Base-by-base conservation (phyloP, 768 basidiomycete genomes). In the Lentinula sp. region DNA sequence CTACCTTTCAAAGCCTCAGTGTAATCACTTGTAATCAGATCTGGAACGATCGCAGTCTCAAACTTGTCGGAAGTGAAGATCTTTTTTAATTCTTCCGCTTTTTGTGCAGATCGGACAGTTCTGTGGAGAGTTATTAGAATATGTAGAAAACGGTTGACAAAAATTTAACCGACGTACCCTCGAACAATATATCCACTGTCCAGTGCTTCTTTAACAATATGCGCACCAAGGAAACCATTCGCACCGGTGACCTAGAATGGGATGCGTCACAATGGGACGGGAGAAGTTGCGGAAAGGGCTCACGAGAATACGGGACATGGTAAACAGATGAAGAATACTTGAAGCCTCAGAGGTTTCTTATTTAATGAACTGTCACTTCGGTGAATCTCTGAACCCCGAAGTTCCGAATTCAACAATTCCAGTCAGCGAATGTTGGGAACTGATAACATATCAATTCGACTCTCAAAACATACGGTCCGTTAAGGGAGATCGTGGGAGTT, bases 1-100 rank as follows among this genome's bases (percentile, higher is more conserved):
- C 75, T 71, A 10, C 74, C 77, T 68, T 78, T 74, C 61, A 79
- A 72, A 11, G 75, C 77, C 40, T 78, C 74, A 61, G 79, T 75
- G 63, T 78, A 79, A 34, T 59, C 62, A 11, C 52, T 57, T 11
- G 23, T 9, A 23, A 56, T 56, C 11, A 62, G 45, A 53, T 64
- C 63, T 23, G 60, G 55, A 13, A 64, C 60, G 50, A 61, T 21
- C 7, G 18, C 56, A 43, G 63, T 52, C 15, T 64, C 63, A 48
- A 64, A 64, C 21, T 52, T 50, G 28, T 56, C 46, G 16, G 54
- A 54, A 53, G 49, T 31, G 39, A 53, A 64, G 34, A 55, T 45
- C 50, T 55, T 58, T 21, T 62, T 59, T 5, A 64, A 42, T 37
- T 51, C 46, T 16, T 23, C 31, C 9, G 50, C 40, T 43, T 64